Evolutionary conservation across 1,284 basidiomycete genomes (phyloP), one percentile per base, ranked within the genome.

Genomic region (Rhodotorula sp.): DNA sequence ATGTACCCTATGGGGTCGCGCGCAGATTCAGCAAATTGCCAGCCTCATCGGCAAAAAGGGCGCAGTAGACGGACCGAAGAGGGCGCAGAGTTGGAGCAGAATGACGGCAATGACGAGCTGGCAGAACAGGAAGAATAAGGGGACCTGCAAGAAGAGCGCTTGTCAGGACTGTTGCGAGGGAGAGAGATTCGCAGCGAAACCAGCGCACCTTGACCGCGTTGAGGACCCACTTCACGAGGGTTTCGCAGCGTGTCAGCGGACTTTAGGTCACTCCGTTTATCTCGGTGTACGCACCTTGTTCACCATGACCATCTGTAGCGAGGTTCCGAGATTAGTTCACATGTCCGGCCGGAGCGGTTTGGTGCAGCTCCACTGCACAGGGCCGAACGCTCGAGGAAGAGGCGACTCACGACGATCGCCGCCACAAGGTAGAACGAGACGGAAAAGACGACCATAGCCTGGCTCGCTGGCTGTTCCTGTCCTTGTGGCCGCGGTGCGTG

Each of bases 111-210:
- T 91, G 67, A 87, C 71, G 23, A 93, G 85, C 79, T 94, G 92
- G 5, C 86, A 83, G 81, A 89, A 87, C n/a, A 94, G 84, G 85
- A 94, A 93, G 83, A 93, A 94, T 3, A 93, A 84, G 0, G 92
- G 92, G 4, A 87, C 86, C 18, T 77, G 75, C 8, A 6, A 87
- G 20, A 91, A 83, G 16, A 90, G 89, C 89, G 51, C 20, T 12
- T 39, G 15, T 56, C 15, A 62, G 54, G 4, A 18, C 7, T 3
- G 18, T 7, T 6, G 5, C 15, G 47, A 21, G 16, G 7, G 10
- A 5, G 20, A 26, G 34, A 29, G 58, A 20, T 26, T 23, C 18
- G 4, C 23, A 21, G 21, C 34, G 43, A 43, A 43, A 12, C 39
- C 8, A 23, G 46, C 74, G 59, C 67, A 78, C 72, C 67, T 68